Evolutionary conservation across 306 rosid genomes (phyloP).

Genomic region (Quercus cerris): DNA sequence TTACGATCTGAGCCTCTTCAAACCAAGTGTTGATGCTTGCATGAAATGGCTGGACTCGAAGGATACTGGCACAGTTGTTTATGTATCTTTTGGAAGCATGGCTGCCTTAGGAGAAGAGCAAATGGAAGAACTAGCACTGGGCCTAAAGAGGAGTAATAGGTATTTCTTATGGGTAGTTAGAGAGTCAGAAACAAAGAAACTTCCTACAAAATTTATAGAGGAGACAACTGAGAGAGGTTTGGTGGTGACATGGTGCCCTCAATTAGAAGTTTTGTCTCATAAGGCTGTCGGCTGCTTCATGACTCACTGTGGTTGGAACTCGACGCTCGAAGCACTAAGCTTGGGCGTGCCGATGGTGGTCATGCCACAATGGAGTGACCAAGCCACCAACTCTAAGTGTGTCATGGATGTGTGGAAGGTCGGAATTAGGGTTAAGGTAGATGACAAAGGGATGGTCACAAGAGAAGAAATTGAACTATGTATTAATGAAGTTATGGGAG

Average conservation of each 20-base stretch:
- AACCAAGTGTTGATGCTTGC: constrained; percentile 5
- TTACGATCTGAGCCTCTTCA: constrained; percentile 8
- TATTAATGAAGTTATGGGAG: constrained; percentile 16
- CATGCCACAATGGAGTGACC: constrained; percentile 23
- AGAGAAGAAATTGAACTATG: constrained; percentile 12
- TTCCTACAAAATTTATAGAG: constrained; percentile 6
- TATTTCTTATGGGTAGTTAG: constrained; percentile 22
- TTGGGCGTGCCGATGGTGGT: constrained; percentile 17
- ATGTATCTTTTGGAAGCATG: constrained; percentile 12
- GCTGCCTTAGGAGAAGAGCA: constrained; percentile 18
- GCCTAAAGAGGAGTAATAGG: not conserved
- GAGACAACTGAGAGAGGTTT: not conserved
- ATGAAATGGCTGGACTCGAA: constrained; percentile 16
- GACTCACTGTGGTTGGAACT: constrained; percentile 25
- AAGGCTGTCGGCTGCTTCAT: constrained; percentile 4
- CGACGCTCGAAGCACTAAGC: constrained; percentile 12
- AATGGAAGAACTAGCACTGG: constrained; percentile 11
- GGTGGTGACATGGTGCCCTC: constrained; percentile 18
- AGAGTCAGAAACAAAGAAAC: constrained; percentile 4
- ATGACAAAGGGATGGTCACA: constrained; percentile 1
- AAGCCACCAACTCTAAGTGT: constrained; percentile 15
- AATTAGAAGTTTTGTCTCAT: constrained; percentile 14
- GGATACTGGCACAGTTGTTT: constrained; percentile 12
- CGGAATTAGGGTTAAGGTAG: constrained; percentile 5
- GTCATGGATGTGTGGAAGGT: constrained; percentile 19